Conservation (phyloP, 257 asterid genomes). For the Gynochthodes officinalis region DNA sequence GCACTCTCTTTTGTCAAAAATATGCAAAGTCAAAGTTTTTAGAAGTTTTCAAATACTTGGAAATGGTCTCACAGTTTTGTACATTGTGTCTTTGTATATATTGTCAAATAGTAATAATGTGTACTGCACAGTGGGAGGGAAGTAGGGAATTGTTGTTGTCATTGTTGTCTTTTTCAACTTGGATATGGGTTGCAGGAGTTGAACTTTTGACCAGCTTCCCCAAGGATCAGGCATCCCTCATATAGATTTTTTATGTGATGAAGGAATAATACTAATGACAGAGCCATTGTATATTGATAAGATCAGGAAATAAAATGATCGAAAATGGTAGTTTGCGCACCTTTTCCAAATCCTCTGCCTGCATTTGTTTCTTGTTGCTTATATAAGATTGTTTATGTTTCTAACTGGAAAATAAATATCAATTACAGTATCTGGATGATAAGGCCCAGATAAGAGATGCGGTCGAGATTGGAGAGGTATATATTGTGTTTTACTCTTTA, state of each 20-base stretch:
- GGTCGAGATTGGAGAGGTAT: slow-evolving; percentile 62
- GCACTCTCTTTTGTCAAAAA: not conserved
- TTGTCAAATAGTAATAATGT: not conserved
- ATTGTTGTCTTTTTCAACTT: not conserved
- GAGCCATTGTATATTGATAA: not conserved
- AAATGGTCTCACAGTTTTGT: not conserved
- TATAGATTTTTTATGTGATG: not conserved
- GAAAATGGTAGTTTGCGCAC: not conserved
- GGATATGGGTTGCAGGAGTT: not conserved
- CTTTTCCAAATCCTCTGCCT: not conserved
- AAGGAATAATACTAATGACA: not conserved
- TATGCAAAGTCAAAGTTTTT: not conserved
- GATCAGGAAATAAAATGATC: not conserved
- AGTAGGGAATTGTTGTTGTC: not conserved
- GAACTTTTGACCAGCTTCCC: not conserved
- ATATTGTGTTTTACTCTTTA: slow-evolving; percentile 19
- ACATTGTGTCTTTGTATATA: not conserved
- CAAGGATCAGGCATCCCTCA: not conserved
- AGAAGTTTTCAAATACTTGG: not conserved
- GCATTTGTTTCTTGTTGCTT: not conserved
- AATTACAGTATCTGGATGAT: slow-evolving; percentile 77
- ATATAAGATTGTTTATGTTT: slow-evolving; percentile 1
- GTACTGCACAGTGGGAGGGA: not conserved
- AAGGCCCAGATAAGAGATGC: slow-evolving; percentile 74
- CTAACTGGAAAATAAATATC: slow-evolving; percentile 13